phyloP scores from a whole-genome alignment of 176 grass and related monocot species.

The Dactylis glomerata region DNA sequence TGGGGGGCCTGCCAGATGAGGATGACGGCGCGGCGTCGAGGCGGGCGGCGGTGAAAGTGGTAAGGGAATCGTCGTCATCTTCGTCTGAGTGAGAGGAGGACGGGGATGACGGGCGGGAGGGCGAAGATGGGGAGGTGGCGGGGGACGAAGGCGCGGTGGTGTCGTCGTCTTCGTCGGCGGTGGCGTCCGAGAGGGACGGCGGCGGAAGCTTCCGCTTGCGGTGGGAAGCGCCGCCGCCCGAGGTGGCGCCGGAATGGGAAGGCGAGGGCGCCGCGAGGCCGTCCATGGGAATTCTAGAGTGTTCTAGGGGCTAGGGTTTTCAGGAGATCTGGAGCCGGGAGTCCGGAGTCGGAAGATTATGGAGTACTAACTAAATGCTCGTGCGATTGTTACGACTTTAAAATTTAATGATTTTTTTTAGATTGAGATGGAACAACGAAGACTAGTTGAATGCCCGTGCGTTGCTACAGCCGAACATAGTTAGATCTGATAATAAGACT shows the following conservation, averaged over 20 bases:
- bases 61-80: constrained; percentile 53
- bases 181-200: constrained; percentile 69
- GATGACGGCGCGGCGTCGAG: constrained; percentile 44
- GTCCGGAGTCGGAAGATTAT: no score
- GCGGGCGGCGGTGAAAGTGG: constrained; percentile 48
- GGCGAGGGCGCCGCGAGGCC: constrained; percentile 65
- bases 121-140: constrained; percentile 43
- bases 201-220: constrained; percentile 90
- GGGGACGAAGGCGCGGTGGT: constrained; percentile 59
- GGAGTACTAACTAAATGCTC: no score
- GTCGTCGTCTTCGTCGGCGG: constrained; percentile 76
- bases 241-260: constrained; percentile 79
- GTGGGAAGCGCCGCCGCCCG: constrained; percentile 69
- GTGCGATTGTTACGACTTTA: no score
- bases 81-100: constrained; percentile 63
- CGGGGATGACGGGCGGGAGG: constrained; percentile 40
- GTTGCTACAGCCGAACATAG: no score
- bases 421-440: no score
- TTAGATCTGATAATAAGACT: no score
- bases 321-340: constrained; percentile 29
- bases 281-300: constrained; percentile 62
- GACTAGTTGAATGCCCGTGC: no score
- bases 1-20: constrained; percentile 43
- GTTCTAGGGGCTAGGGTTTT: constrained; percentile 44
- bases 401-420: no score